Percentiles rank a stretch among this genome's conserved stretches.
These are phyloP conservation scores for Rosa lucieae DNA, from an alignment of 306 rosid species.

Conservation along the genomic window DNA sequence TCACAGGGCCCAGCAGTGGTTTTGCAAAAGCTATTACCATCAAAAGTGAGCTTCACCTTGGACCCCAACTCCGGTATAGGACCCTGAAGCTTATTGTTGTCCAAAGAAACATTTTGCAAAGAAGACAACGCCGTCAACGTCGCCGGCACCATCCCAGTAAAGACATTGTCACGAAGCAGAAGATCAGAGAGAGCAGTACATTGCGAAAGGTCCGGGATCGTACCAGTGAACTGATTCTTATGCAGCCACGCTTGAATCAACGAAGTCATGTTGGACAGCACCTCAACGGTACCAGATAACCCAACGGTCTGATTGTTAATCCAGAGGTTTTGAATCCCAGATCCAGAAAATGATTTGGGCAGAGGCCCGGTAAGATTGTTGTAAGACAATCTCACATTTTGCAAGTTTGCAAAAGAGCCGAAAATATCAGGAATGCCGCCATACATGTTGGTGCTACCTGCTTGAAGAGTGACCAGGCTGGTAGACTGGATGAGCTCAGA, in stretches of 20 bases:
- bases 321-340: conserved; percentile 58
- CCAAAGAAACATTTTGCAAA: conserved; percentile 50
- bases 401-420: conserved; percentile 40
- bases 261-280: conserved; percentile 55
- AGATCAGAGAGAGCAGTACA: conserved; percentile 49
- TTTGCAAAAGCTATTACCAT: conserved; percentile 58
- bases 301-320: conserved; percentile 72
- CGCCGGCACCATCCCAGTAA: conserved; percentile 61
- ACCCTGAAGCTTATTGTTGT: conserved; percentile 63
- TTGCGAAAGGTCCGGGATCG: conserved; percentile 61
- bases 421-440: conserved; percentile 66
- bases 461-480: conserved; percentile 37
- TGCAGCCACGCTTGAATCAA: conserved; percentile 76
- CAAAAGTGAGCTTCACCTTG: conserved; percentile 24
- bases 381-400: conserved; percentile 60
- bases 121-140: conserved; percentile 39
- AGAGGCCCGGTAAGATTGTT: conserved; percentile 68
- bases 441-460: conserved; percentile 33
- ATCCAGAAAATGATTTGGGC: conserved; percentile 49
- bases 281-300: conserved; percentile 50
- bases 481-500: conserved; percentile 43
- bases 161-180: conserved; percentile 69
- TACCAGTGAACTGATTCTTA: conserved; percentile 59
- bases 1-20: conserved; percentile 48
- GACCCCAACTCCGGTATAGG: conserved; percentile 50